Evolutionary conservation across 495 filamentous ascomycete genomes (phyloP).

Genomic region (Penicillium maclennaniae): DNA sequence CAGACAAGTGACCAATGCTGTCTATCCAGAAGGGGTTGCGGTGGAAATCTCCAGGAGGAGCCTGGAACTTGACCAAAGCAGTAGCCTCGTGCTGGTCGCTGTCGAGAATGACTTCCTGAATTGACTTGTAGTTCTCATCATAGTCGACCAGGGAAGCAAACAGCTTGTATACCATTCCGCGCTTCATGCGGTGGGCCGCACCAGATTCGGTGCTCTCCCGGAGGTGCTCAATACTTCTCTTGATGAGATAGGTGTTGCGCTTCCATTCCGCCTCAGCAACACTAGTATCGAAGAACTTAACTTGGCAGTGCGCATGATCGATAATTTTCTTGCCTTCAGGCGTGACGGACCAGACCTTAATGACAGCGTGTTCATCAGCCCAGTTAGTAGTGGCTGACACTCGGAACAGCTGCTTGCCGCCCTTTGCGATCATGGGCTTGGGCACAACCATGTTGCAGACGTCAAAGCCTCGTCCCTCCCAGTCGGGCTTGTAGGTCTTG

Average conservation of each 20-base stretch:
- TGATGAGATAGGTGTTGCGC: conserved; percentile 44
- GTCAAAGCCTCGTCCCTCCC: conserved; percentile 53
- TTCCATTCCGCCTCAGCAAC: conserved; percentile 41
- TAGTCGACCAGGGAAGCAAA: conserved; percentile 71
- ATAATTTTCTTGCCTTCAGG: conserved; percentile 44
- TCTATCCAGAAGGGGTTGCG: conserved; percentile 74
- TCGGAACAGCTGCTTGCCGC: conserved; percentile 47
- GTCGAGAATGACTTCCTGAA: conserved; percentile 74
- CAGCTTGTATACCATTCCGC: conserved; percentile 73
- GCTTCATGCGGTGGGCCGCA: conserved; percentile 56
- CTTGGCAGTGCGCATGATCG: conserved; percentile 48
- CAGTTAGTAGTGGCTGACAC: conserved; percentile 36
- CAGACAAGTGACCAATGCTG: conserved; percentile 58
- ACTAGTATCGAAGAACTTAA: conserved; percentile 38
- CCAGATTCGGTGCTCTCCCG: conserved; percentile 46
- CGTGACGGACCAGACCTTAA: conserved; percentile 42
- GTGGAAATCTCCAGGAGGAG: conserved; percentile 59
- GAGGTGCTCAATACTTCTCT: conserved; percentile 44
- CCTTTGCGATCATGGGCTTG: conserved; percentile 66
- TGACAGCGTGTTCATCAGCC: conserved; percentile 22
- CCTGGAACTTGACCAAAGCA: conserved; percentile 62
- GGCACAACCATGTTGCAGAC: conserved; percentile 62
- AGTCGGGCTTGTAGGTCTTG: conserved; percentile 51
- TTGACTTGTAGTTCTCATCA: conserved; percentile 61
- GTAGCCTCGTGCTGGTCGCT: conserved; percentile 69